phyloP scores from a whole-genome alignment of 192 early-diverging fungal species.

The Kickxella alabastrina region DNA sequence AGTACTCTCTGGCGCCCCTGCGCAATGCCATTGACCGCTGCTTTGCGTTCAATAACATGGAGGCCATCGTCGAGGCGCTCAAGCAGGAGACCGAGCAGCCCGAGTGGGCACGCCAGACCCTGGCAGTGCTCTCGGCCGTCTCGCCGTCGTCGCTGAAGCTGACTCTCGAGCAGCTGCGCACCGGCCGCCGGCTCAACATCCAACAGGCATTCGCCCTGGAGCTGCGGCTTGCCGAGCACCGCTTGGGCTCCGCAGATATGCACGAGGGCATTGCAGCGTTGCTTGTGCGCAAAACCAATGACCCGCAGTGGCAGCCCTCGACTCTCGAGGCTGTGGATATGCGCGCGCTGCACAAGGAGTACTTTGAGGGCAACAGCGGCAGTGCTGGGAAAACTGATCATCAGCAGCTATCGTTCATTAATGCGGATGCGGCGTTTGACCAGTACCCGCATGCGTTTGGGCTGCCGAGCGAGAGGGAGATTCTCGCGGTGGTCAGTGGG shows the following conservation, averaged over 20 bases:
- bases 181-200: conserved; percentile 65
- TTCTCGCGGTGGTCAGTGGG: conserved; percentile 60
- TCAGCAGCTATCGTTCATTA: too few species aligned
- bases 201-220: conserved; percentile 84
- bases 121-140: conserved; percentile 59
- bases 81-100: conserved; percentile 59
- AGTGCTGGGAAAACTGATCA: background rate
- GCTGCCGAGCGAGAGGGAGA: conserved; percentile 66
- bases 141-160: conserved; percentile 90
- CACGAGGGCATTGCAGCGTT: conserved; percentile 79
- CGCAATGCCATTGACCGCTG: conserved; percentile 79
- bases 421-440: conserved; percentile 36
- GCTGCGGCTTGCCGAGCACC: conserved; percentile 72
- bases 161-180: conserved; percentile 77
- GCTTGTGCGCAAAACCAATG: conserved; percentile 64
- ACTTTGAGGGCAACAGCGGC: conserved; percentile 46
- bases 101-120: conserved; percentile 68
- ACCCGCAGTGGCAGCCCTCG: conserved; percentile 72
- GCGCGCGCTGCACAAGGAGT: conserved; percentile 50
- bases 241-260: conserved; percentile 77
- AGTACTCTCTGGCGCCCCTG: conserved; percentile 36
- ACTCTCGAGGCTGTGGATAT: conserved; percentile 53
- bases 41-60: conserved; percentile 78
- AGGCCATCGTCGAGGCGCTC: conserved; percentile 79
- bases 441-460: conserved; percentile 63